Evolutionary conservation across 257 asterid species (phyloP), one percentile per base, ranked within the genome.

Genomic region (Solanum arcanum): DNA sequence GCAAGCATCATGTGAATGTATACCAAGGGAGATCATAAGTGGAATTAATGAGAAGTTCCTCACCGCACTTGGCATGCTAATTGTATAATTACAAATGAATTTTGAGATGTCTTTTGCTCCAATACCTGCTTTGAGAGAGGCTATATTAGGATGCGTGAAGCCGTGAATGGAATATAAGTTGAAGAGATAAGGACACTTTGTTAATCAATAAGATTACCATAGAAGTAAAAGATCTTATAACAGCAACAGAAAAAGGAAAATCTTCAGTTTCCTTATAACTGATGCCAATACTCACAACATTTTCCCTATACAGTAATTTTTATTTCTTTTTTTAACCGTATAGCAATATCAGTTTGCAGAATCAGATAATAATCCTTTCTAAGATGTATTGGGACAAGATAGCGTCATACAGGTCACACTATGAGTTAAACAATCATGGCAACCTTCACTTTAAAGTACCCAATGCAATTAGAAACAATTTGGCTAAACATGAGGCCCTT

Each of bases 41-140:
- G 88, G 88, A 88, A 92, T 80, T 91, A 91, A 92, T 89, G 91
- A 93, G 90, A 93, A 92, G 92, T 92, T 93, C 91, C 98, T 94
- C 92, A 96, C 98, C 95, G 89, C 90, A 89, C 92, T 91, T 69
- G 97, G 95, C 82, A 92, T 90, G 95, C 91, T 90, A 88, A 87
- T 88, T 68, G 93, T 91, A 87, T 92, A 95, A 88, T 89, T 87
- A 23, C 49, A 92, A 89, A 97, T 94, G 90, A 90, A 87, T 85
- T 90, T 92, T 90, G 99, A 94, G 88, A 95, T 90, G 86, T 81
- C 74, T 75, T 87, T 95, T 74, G 88, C 93, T 91, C 90, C 91
- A 52, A 85, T 85, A 85, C 89, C 98, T 95, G 95, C 93, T 87
- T 80, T 76, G 81, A 88, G 78, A 86, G 83, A 88, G 62, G 86